Evolutionary conservation across 1,139 yeast species (phyloP).

Genomic region (Candida albicans): DNA sequence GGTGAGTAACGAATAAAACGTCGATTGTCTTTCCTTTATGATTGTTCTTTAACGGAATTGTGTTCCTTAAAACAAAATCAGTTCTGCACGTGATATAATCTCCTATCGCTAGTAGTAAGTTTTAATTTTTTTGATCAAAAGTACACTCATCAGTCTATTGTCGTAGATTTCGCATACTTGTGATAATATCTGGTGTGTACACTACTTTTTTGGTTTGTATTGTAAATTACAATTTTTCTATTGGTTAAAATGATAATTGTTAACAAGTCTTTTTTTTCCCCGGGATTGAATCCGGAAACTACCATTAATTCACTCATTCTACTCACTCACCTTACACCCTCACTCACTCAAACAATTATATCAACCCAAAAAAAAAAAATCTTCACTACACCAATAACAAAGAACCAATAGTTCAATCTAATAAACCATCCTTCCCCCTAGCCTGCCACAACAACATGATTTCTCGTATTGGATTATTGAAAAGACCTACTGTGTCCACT

Average conservation of each 20-base stretch:
- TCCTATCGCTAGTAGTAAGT: too few species aligned
- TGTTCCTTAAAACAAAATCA: too few species aligned
- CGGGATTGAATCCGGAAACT: slow-evolving; percentile 3
- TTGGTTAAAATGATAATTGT: slow-evolving; percentile 3
- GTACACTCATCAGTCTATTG: too few species aligned
- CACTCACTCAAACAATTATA: not conserved
- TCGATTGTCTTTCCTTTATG: too few species aligned
- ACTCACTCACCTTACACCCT: not conserved
- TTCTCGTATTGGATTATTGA: slow-evolving; percentile 19
- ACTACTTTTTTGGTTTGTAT: not conserved
- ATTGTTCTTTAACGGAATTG: too few species aligned
- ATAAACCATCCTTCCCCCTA: not conserved
- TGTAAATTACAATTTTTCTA: slow-evolving; percentile 2
- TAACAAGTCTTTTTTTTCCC: not conserved
- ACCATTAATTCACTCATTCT: too few species aligned
- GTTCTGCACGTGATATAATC: not conserved
- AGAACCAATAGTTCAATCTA: too few species aligned
- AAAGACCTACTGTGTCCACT: slow-evolving; percentile 9
- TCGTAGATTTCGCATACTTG: too few species aligned
- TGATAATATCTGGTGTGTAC: too few species aligned
- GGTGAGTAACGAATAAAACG: too few species aligned
- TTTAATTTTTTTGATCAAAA: too few species aligned
- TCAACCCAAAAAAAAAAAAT: not conserved
- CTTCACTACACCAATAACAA: too few species aligned
- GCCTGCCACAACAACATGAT: slow-evolving; percentile 10